These are phyloP conservation scores for Bretschneidera sinensis DNA, from an alignment of 345 rosid species.

Conservation along the genomic window DNA sequence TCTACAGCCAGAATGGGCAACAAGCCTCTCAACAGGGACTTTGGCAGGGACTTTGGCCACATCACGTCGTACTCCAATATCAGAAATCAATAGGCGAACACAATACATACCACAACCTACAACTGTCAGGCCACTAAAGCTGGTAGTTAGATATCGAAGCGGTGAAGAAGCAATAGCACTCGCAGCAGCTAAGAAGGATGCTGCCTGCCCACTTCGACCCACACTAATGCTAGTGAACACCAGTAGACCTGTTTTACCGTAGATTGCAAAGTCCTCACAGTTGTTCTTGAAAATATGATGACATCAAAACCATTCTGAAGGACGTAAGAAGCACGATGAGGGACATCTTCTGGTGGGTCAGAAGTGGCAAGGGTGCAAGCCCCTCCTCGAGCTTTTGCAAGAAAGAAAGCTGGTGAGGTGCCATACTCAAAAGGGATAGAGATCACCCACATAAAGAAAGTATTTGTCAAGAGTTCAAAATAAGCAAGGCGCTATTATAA, in stretches of 20 bases:
- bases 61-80: constrained; percentile 54
- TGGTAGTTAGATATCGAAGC: constrained; percentile 32
- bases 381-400: constrained; percentile 71
- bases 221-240: too few relatives aligned
- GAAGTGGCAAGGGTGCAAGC: constrained; percentile 66
- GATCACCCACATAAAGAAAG: constrained; percentile 56
- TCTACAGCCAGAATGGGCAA: constrained; percentile 18
- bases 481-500: constrained; percentile 64
- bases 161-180: constrained; percentile 44
- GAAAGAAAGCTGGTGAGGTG: constrained; percentile 39
- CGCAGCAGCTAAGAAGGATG: constrained; percentile 46
- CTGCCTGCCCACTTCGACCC: constrained; percentile 79
- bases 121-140: constrained; percentile 47
- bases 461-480: constrained; percentile 80
- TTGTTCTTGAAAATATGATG: constrained; percentile 59
- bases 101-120: constrained; percentile 32
- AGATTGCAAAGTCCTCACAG: constrained; percentile 75
- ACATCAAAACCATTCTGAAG: constrained; percentile 63
- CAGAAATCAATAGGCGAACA: constrained; percentile 40
- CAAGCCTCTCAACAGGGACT: constrained; percentile 44
- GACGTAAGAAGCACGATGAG: constrained; percentile 53
- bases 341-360: constrained; percentile 52
- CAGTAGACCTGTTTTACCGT: constrained; percentile 68
- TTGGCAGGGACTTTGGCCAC: too few relatives aligned
- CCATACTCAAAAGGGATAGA: constrained; percentile 54